phyloP scores from a whole-genome alignment of 176 grass and related monocot genomes.

The Puya raimondii region DNA sequence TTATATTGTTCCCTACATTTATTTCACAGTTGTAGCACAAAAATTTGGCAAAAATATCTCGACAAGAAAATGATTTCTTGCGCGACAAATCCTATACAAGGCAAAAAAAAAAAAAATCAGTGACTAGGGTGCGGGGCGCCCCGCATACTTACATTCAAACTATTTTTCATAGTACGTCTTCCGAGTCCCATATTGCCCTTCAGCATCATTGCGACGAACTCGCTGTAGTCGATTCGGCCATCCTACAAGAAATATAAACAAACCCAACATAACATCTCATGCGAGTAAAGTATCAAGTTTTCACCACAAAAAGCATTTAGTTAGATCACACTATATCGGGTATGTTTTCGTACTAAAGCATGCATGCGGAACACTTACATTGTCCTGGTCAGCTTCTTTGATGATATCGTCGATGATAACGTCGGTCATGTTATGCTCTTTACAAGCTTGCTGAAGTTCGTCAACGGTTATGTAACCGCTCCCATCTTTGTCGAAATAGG shows the following conservation, averaged over 20 bases:
- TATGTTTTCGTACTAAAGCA: not conserved
- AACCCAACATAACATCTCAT: not conserved
- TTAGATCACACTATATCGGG: not conserved
- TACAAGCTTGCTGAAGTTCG: slow-evolving; percentile 72
- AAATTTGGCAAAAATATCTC: not conserved
- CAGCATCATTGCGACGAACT: slow-evolving; percentile 79
- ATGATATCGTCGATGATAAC: slow-evolving; percentile 60
- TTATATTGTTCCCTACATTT: not conserved
- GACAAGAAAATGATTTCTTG: not conserved
- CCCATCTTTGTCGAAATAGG: slow-evolving; percentile 29
- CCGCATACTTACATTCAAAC: slow-evolving; percentile 33
- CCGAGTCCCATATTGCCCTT: slow-evolving; percentile 55
- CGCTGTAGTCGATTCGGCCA: slow-evolving; percentile 53
- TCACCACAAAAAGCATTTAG: not conserved
- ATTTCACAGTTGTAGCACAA: not conserved
- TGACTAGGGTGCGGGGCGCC: not conserved
- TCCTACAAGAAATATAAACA: slow-evolving; percentile 19
- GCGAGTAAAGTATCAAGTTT: not conserved
- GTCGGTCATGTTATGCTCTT: slow-evolving; percentile 61
- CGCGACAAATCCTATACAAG: no score
- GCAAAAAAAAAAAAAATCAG: not conserved
- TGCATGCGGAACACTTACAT: slow-evolving; percentile 18
- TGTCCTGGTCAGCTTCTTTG: slow-evolving; percentile 66
- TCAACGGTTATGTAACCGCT: slow-evolving; percentile 50
- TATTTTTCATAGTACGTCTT: slow-evolving; percentile 33